These are phyloP conservation scores for Ophiostoma quercus DNA, from an alignment of 2,329 filamentous ascomycete species.

Conservation along the genomic window DNA sequence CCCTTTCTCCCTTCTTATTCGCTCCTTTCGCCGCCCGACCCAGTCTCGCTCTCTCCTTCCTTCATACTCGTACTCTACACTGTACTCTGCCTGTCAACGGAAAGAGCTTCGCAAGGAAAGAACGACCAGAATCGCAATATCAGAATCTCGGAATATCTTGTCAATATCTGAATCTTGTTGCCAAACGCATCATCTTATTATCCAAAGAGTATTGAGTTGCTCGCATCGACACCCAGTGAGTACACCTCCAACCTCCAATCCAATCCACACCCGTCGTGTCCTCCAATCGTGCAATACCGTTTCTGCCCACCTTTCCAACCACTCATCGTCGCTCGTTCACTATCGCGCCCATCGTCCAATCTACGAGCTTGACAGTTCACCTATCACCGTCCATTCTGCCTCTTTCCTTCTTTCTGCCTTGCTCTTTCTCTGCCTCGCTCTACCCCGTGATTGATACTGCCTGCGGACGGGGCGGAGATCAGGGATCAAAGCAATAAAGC, in stretches of 20 bases:
- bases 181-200: too few relatives aligned
- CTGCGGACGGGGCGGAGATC: slow-evolving; percentile 39
- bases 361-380: not conserved
- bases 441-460: slow-evolving; percentile 49
- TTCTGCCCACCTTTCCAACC: slow-evolving; percentile 17
- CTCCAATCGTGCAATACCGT: slow-evolving; percentile 19
- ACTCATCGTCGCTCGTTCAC: slow-evolving; percentile 9
- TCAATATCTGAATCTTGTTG: not conserved
- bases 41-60: slow-evolving; percentile 6
- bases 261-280: slow-evolving; percentile 11
- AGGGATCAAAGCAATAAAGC: slow-evolving; percentile 24
- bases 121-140: not conserved
- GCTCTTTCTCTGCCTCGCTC: not conserved
- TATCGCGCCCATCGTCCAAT: slow-evolving; percentile 20
- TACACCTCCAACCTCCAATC: not conserved
- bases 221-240: not conserved
- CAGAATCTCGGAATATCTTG: not conserved
- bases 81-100: not conserved
- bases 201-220: too few relatives aligned
- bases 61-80: not conserved
- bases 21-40: slow-evolving; percentile 10
- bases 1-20: slow-evolving; percentile 15
- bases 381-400: not conserved
- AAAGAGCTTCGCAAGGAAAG: not conserved
- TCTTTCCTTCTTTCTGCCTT: not conserved